A percentile compares a stretch with the other conserved stretches of the same genome.
phyloP scores from a whole-genome alignment of 2,329 filamentous ascomycete genomes.

The Neonectria coccinea region DNA sequence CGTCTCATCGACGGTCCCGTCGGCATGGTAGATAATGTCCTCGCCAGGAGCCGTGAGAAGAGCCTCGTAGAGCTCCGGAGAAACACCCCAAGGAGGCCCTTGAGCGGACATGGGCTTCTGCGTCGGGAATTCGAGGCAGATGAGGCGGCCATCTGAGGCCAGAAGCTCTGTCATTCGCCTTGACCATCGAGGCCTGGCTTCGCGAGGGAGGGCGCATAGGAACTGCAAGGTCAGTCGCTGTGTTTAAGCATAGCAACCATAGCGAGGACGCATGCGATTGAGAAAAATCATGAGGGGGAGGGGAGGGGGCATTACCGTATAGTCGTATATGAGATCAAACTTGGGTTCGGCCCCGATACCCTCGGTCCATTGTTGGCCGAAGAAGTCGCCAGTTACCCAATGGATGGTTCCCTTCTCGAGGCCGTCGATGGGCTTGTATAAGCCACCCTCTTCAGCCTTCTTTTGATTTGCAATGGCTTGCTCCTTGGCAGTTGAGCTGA shows the following conservation, averaged over 20 bases:
- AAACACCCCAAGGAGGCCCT: conserved; percentile 80
- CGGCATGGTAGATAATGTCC: conserved; percentile 68
- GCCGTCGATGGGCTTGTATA: conserved; percentile 56
- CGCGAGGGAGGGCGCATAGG: conserved; percentile 70
- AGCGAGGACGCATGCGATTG: conserved; percentile 5
- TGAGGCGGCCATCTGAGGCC: conserved; percentile 60
- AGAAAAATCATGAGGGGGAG: conserved; percentile 34
- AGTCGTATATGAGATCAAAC: conserved; percentile 77
- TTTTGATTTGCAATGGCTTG: conserved; percentile 59
- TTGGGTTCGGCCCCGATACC: conserved; percentile 55
- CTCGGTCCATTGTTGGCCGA: conserved; percentile 68
- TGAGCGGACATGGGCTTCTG: conserved; percentile 72
- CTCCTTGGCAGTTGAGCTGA: conserved; percentile 61
- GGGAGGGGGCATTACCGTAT: conserved; percentile 60
- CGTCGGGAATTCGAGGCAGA: conserved; percentile 83
- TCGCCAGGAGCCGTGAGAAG: conserved; percentile 78
- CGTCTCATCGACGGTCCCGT: conserved; percentile 57
- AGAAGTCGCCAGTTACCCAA: conserved; percentile 76
- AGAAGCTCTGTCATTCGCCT: conserved; percentile 64
- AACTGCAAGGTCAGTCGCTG: conserved; percentile 59
- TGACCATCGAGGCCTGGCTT: conserved; percentile 65
- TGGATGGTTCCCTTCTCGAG: conserved; percentile 61
- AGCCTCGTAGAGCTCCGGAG: conserved; percentile 76
- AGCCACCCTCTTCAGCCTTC: conserved; percentile 53
- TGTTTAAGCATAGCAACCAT: conserved; percentile 13